Evolutionary conservation across 176 grass and related monocot species (phyloP).

Genomic region (Musa troglodytarum): DNA sequence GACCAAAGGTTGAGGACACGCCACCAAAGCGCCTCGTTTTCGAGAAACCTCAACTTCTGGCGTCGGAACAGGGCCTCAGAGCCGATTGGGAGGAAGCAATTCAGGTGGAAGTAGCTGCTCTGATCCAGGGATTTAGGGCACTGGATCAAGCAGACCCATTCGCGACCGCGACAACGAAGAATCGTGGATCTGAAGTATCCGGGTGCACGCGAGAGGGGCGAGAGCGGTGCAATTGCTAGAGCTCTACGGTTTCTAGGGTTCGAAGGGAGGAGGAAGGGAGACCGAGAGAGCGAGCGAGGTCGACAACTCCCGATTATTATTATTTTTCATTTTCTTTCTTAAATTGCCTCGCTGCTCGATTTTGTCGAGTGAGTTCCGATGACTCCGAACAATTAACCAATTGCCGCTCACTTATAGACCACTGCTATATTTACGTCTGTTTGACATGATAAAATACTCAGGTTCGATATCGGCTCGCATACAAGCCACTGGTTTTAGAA

Average conservation of each 20-base stretch:
- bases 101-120: not conserved
- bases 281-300: constrained; percentile 1
- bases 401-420: no score
- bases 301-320: constrained; percentile 9
- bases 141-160: constrained; percentile 3
- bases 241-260: constrained; percentile 41
- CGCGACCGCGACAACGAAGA: not conserved
- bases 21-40: not conserved
- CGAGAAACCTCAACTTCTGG: not conserved
- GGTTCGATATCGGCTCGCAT: no score
- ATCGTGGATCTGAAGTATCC: not conserved
- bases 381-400: no score
- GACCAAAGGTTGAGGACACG: not conserved
- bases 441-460: no score
- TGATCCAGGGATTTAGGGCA: constrained; percentile 2
- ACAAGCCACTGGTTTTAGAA: not conserved
- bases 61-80: not conserved
- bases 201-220: not conserved
- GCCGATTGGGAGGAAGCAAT: not conserved
- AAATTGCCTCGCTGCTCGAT: no score
- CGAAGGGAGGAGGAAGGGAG: constrained; percentile 30
- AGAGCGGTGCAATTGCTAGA: not conserved
- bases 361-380: no score
- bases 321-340: no score
- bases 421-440: no score